A percentile compares a stretch with the other conserved stretches of the same genome.
Conservation (phyloP, 176 grass and related monocot genomes). For the Chloris gayana region DNA sequence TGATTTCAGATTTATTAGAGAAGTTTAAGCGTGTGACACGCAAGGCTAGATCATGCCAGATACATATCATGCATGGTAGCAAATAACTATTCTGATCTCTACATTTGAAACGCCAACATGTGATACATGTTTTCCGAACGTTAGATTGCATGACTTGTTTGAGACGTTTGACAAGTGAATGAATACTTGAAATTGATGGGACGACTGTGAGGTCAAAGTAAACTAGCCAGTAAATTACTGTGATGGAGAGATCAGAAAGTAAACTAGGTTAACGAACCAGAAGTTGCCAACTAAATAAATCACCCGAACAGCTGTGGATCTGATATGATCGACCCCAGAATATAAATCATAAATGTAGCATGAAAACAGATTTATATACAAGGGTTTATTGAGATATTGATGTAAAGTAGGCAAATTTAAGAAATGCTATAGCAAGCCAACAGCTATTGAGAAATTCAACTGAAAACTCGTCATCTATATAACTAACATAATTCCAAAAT, state of each 20-base stretch:
- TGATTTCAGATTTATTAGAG: no score
- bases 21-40: neutral
- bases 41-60: neutral
- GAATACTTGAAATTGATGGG: slow-evolving; percentile 7
- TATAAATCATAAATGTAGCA: neutral
- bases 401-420: neutral
- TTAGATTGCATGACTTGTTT: slow-evolving; percentile 25
- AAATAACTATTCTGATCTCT: neutral
- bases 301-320: neutral
- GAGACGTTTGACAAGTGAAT: slow-evolving; percentile 13
- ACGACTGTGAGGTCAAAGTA: slow-evolving; percentile 4
- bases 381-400: neutral
- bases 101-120: slow-evolving; percentile 8
- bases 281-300: neutral
- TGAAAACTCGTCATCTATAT: neutral
- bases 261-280: neutral
- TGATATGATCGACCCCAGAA: neutral
- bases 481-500: no score
- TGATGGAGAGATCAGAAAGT: slow-evolving; percentile 3
- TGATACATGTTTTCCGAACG: slow-evolving; percentile 43
- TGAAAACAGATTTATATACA: neutral
- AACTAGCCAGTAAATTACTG: neutral
- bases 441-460: neutral
- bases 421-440: neutral
- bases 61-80: neutral